These are phyloP conservation scores for Metrosideros polymorpha DNA, from an alignment of 441 rosid species.

Conservation along the genomic window DNA sequence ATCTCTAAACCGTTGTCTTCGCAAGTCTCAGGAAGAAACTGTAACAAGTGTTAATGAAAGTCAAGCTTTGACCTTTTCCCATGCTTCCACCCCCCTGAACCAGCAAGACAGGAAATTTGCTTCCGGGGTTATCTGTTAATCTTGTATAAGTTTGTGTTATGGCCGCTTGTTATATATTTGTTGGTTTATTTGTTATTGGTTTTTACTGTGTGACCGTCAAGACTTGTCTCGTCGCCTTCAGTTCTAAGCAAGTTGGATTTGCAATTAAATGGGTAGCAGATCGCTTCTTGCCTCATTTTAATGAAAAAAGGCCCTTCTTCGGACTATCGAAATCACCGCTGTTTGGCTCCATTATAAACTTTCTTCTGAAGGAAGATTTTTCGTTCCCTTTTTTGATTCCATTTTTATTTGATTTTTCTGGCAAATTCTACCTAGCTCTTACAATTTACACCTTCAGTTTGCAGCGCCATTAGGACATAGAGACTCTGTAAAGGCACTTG, in stretches of 20 bases:
- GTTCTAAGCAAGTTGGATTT: neutral
- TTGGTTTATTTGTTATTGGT: neutral
- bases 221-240: neutral
- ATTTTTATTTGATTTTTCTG: neutral
- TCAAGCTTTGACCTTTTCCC: neutral
- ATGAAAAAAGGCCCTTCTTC: neutral
- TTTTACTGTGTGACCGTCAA: neutral
- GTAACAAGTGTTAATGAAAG: neutral
- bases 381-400: neutral
- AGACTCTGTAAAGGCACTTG: neutral
- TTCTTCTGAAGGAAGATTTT: neutral
- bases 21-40: neutral
- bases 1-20: neutral
- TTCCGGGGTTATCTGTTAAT: neutral
- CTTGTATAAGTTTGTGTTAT: neutral
- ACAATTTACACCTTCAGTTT: neutral
- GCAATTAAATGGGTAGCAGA: neutral
- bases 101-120: neutral
- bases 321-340: neutral
- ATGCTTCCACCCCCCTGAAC: neutral
- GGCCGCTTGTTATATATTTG: neutral
- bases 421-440: neutral
- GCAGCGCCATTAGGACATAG: neutral
- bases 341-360: neutral
- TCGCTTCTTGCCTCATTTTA: neutral